These are phyloP conservation scores for Cryptococcus sp. DNA, from an alignment of 1,284 basidiomycete species.

Conservation along the genomic window DNA sequence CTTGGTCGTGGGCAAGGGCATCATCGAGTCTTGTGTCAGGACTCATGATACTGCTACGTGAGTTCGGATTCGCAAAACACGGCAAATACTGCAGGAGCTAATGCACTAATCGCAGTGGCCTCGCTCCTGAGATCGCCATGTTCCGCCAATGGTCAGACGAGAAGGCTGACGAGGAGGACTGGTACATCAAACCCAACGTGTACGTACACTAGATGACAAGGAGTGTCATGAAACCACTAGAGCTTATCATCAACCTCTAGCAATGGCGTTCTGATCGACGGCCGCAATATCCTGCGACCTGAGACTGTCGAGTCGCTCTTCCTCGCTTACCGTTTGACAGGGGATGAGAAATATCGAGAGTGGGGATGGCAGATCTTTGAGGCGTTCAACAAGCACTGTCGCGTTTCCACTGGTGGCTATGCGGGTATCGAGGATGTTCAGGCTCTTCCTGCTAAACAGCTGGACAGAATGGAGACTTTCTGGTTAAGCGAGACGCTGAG, in stretches of 20 bases:
- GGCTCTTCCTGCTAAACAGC: slow-evolving; percentile 61
- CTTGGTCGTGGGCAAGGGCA: slow-evolving; percentile 76
- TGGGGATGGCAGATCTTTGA: slow-evolving; percentile 89
- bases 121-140: slow-evolving; percentile 80
- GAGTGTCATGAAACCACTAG: neutral
- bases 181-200: slow-evolving; percentile 73
- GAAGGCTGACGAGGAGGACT: slow-evolving; percentile 60
- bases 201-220: slow-evolving; percentile 9
- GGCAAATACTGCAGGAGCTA: slow-evolving; percentile 3
- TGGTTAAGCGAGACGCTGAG: slow-evolving; percentile 88
- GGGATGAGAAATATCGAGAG: slow-evolving; percentile 75
- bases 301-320: slow-evolving; percentile 95
- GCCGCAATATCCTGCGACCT: slow-evolving; percentile 88
- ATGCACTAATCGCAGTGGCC: slow-evolving; percentile 59
- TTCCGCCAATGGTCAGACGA: slow-evolving; percentile 61
- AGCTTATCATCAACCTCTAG: slow-evolving; percentile 6
- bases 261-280: slow-evolving; percentile 64
- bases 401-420: slow-evolving; percentile 73
- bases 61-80: slow-evolving; percentile 37
- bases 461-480: slow-evolving; percentile 96
- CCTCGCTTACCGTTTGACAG: slow-evolving; percentile 79
- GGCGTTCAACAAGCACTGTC: slow-evolving; percentile 80
- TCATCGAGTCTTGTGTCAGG: slow-evolving; percentile 82
- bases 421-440: slow-evolving; percentile 84
- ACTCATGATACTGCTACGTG: slow-evolving; percentile 85